A percentile compares a stretch with the other conserved stretches of the same genome.
Conservation (phyloP, 768 basidiomycete species). For the Boletales sp. region DNA sequence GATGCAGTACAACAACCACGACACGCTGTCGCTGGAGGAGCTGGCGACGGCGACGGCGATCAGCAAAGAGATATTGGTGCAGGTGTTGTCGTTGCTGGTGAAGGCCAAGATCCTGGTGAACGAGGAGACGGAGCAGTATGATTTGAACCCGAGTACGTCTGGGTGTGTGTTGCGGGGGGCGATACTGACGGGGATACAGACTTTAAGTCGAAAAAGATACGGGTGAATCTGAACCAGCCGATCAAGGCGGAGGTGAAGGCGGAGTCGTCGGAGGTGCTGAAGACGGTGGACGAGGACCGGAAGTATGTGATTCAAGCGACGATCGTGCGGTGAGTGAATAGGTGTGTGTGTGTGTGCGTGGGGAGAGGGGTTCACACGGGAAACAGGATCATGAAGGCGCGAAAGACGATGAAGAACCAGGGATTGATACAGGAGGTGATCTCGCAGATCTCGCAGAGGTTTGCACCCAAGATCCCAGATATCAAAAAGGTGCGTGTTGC, state of each 20-base stretch:
- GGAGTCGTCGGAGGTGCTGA: conserved; percentile 84
- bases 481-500: conserved; percentile 78
- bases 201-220: conserved; percentile 93
- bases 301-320: conserved; percentile 96
- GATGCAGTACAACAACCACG: conserved; percentile 88
- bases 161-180: too few species aligned
- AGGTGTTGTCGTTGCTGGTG: conserved; percentile 58
- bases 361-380: too few species aligned
- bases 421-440: conserved; percentile 86
- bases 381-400: conserved; percentile 87
- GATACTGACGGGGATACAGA: conserved; percentile 35
- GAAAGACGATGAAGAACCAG: conserved; percentile 95
- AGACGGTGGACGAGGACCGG: conserved; percentile 94
- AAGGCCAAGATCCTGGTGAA: conserved; percentile 89
- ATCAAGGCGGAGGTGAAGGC: conserved; percentile 95
- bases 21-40: conserved; percentile 81
- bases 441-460: conserved; percentile 81
- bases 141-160: conserved; percentile 75
- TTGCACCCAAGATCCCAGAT: conserved; percentile 90
- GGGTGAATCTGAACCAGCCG: conserved; percentile 85
- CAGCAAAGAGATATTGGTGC: conserved; percentile 73
- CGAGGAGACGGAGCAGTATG: conserved; percentile 86
- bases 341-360: too few species aligned
- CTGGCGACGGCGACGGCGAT: conserved; percentile 76
- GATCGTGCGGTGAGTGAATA: conserved; percentile 61